A percentile compares a stretch with the other conserved stretches of the same genome.
Evolutionary conservation across 768 basidiomycete species (phyloP).

Genomic region (Kockovaella imperatae): DNA sequence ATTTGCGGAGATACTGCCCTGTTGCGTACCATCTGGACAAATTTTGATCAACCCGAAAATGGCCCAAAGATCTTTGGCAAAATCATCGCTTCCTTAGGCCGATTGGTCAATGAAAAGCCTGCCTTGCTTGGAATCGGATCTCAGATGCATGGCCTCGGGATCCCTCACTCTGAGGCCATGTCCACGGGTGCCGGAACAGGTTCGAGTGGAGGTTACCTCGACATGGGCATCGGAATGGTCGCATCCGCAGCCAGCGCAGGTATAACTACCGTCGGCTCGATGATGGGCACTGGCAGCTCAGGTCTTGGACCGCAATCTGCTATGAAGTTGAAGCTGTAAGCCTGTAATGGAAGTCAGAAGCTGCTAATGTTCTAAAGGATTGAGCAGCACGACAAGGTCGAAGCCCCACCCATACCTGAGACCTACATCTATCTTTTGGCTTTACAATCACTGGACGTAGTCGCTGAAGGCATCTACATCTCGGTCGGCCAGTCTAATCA

Average conservation of each 20-base stretch:
- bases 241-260: slow-evolving; percentile 75
- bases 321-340: slow-evolving; percentile 87
- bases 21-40: slow-evolving; percentile 26
- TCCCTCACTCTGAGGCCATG: slow-evolving; percentile 43
- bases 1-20: slow-evolving; percentile 38
- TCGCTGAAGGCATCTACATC: slow-evolving; percentile 76
- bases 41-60: slow-evolving; percentile 25
- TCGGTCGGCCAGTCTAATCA: slow-evolving; percentile 44
- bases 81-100: slow-evolving; percentile 73
- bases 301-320: slow-evolving; percentile 59
- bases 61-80: slow-evolving; percentile 46
- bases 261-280: slow-evolving; percentile 74
- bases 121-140: slow-evolving; percentile 64
- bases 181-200: no score
- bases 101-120: slow-evolving; percentile 83
- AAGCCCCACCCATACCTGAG: slow-evolving; percentile 87
- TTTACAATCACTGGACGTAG: slow-evolving; percentile 73
- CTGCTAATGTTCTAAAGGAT: slow-evolving; percentile 55
- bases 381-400: slow-evolving; percentile 95
- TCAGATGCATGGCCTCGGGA: slow-evolving; percentile 75
- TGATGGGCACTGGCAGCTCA: slow-evolving; percentile 65
- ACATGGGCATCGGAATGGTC: slow-evolving; percentile 57
- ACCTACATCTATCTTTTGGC: slow-evolving; percentile 86
- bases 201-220: slow-evolving; percentile 27
- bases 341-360: slow-evolving; percentile 6